Evolutionary conservation across 2,329 filamentous ascomycete species (phyloP), one percentile per base, ranked within the genome.

Genomic region (Clarireedia sp.): DNA sequence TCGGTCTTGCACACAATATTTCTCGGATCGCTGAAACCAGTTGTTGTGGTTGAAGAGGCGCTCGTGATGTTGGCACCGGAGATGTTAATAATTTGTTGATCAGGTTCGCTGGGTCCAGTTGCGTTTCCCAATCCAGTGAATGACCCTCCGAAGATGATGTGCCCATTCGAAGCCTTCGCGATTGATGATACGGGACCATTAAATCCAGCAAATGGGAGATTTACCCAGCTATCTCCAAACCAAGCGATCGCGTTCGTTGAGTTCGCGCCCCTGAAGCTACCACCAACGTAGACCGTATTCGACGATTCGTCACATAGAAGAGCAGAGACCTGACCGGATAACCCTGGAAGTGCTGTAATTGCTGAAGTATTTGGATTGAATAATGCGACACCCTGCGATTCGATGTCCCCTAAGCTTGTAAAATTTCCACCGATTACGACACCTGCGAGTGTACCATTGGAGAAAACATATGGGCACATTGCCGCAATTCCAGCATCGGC

Each of bases 361-460:
- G 79, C 71, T 45, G 82, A 82, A 4, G 83, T 86, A 60, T 82
- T 81, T 3, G 88, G 82, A 68, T 96, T 82, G 73, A 91, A 90
- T 47, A 95, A 70, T 23, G 91, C 94, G 55, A 95, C 82, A 45
- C 88, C 89, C 52, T 83, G 83, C 2, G 90, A 89, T 66, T 88
- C 75, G 55, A 86, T 78, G 57, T 84, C 84, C 57, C 85, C 89
- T 59, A 99, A 74, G 69, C 89, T 95, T 33, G 94, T 97, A 69
- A 99, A 99, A 74, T 97, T 97, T 48, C 94, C 94, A 55, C 88
- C 94, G 16, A 99, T 80, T 48, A 97, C 80, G 26, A 97, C 81
- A 41, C 87, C 86, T n/a, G 80, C 76, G 55, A 86, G 72, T 5
- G 77, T 79, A 61, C 87, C 87, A 70, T 89, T 79, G 56, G 78